Percentiles rank a stretch among this genome's conserved stretches.
Evolutionary conservation across 345 rosid genomes (phyloP).

Genomic region (Eucalyptus sp.): DNA sequence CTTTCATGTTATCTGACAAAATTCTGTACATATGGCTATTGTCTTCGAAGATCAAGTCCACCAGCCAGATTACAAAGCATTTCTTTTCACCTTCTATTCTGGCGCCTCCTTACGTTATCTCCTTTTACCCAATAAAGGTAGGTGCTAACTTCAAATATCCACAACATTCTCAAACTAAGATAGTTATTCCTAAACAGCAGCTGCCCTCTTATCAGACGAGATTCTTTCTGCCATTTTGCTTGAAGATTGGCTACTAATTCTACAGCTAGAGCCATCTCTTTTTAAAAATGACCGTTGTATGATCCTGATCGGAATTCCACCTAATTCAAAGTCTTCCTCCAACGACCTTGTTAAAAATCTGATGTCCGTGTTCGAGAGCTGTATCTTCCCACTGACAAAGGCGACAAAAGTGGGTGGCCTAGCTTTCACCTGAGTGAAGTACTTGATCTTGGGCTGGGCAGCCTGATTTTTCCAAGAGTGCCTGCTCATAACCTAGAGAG

Average conservation of each 20-base stretch:
- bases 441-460: constrained; percentile 83
- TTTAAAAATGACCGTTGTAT: constrained; percentile 49
- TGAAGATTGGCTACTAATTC: constrained; percentile 7
- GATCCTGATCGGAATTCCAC: constrained; percentile 88
- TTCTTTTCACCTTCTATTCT: background rate
- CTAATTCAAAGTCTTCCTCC: constrained; percentile 91
- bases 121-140: background rate
- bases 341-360: constrained; percentile 73
- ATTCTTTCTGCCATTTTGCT: constrained; percentile 17
- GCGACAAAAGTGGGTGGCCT: constrained; percentile 96
- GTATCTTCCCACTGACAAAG: constrained; percentile 57
- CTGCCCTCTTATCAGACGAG: constrained; percentile 50
- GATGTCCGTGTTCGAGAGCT: constrained; percentile 58
- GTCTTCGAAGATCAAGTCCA: background rate
- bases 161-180: background rate
- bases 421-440: constrained; percentile 97
- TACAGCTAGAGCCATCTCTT: constrained; percentile 2
- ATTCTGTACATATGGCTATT: background rate
- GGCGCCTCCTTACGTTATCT: background rate
- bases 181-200: background rate
- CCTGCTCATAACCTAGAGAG: constrained; percentile 70
- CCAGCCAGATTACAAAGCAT: background rate
- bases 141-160: background rate
- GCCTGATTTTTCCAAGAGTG: constrained; percentile 96
- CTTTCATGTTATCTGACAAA: background rate